Base-by-base conservation (phyloP, 805 yeast genomes). In the Saturnispora serradocipensis region DNA sequence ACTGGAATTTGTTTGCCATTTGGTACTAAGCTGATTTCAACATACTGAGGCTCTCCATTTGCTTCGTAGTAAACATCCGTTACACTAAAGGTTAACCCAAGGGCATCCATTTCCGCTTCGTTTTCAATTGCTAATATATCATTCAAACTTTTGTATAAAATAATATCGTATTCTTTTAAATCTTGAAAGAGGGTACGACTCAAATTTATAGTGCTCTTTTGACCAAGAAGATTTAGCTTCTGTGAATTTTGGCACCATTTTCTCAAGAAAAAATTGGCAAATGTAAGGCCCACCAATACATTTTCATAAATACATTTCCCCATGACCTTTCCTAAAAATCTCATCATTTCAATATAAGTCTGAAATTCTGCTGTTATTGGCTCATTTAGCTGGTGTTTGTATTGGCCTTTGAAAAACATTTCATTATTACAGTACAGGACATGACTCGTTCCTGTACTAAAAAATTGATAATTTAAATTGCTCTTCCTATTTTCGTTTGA, bases 241-340 rank as follows among this genome's bases (percentile, higher is more conserved):
- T 40, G 30, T 5, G 38, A 18, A 36, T 20, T 8, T 27, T 53
- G 20, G 24, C 50, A 53, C 83, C 91, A 80, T 61, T 86, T 81
- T 65, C 76, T 80, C 43, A 93, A 65, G 60, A 91, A 91, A 56
- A 88, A 88, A 2, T 91, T 86, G 0, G 97, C 89, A 74, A 91
- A 90, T 16, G 81, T 77, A 24, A 87, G 77, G 65, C 90, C 95
- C 7, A 91, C 79, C 56, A 91, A 71, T 3, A 89, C 83, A 49
- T 81, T 81, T 51, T 88, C 96, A 63, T 87, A 88, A 3, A 91
- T 70, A 61, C 97, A 90, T 63, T 89, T 91, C 1, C 97, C 99
- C 44, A 91, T 73, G 5, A 89, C 72, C 69, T 76, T 82, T 0
- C 99, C 99, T 57, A 90, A 65, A 59, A 90, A 90, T 59, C 74